phyloP scores from a whole-genome alignment of 768 basidiomycete species.

The Psilocybe tampanensis region DNA sequence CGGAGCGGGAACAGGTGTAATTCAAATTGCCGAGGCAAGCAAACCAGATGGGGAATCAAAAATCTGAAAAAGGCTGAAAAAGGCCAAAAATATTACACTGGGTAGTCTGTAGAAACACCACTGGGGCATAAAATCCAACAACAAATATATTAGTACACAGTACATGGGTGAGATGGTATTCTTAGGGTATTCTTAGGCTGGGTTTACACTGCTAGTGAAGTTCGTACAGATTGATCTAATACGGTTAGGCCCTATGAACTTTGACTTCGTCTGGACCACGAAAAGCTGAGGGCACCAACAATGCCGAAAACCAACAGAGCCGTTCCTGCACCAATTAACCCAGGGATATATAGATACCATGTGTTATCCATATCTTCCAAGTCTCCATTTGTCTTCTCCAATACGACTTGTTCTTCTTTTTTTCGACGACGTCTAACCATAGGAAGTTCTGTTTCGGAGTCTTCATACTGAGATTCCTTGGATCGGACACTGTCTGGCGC shows the following conservation, averaged over 20 bases:
- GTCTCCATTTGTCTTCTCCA: constrained; percentile 46
- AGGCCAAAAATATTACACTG: too few relatives aligned
- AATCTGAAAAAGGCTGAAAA: too few relatives aligned
- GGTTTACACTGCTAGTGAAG: too few relatives aligned
- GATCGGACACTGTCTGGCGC: constrained; percentile 38
- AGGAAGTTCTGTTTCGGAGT: constrained; percentile 39
- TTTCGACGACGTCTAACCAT: constrained; percentile 52
- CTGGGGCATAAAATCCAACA: too few relatives aligned
- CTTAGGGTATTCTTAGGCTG: background rate
- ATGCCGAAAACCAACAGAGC: constrained; percentile 79
- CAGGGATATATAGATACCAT: constrained; percentile 82
- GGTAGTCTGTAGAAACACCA: too few relatives aligned
- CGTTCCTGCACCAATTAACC: constrained; percentile 82
- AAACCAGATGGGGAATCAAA: background rate
- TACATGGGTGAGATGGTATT: background rate
- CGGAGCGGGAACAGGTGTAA: constrained; percentile 3
- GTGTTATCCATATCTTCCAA: constrained; percentile 66
- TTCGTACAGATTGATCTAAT: background rate
- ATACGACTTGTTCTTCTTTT: constrained; percentile 54
- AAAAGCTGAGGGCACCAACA: constrained; percentile 77
- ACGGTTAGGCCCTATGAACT: constrained; percentile 49
- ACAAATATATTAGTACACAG: background rate
- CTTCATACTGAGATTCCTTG: constrained; percentile 35
- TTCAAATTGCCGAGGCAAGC: background rate
- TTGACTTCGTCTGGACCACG: constrained; percentile 70